Percentiles rank a stretch among this genome's conserved stretches.
Conservation (phyloP, 2,329 filamentous ascomycete genomes). For the Pestalotiopsis sp. region DNA sequence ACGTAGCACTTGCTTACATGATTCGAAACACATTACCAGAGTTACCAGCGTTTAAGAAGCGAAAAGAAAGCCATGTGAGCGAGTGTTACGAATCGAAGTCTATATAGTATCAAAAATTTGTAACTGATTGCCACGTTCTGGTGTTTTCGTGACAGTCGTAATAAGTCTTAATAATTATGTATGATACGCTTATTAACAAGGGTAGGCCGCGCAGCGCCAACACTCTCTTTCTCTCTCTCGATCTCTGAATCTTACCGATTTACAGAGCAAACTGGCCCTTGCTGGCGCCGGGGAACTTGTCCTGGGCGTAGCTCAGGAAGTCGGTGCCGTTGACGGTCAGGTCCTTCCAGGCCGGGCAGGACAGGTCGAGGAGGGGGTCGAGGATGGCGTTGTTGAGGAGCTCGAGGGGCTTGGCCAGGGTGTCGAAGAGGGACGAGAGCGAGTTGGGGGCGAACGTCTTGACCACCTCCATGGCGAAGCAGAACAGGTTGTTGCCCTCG, state of each 20-base stretch:
- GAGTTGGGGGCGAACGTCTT: slow-evolving; percentile 45
- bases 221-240: too few relatives aligned
- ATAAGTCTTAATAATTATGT: background rate
- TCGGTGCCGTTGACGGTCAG: slow-evolving; percentile 27
- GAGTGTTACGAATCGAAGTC: background rate
- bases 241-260: background rate
- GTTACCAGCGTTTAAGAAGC: background rate
- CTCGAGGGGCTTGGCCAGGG: slow-evolving; percentile 33
- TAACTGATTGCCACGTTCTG: background rate
- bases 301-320: slow-evolving; percentile 17
- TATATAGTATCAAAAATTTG: background rate
- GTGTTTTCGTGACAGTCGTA: background rate
- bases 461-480: slow-evolving; percentile 42
- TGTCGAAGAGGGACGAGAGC: slow-evolving; percentile 38
- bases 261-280: slow-evolving; percentile 19
- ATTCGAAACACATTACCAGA: too few relatives aligned
- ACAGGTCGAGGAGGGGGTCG: slow-evolving; percentile 27
- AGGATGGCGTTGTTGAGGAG: slow-evolving; percentile 37
- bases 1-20: too few relatives aligned
- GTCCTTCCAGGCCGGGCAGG: slow-evolving; percentile 33
- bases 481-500: slow-evolving; percentile 48
- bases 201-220: too few relatives aligned
- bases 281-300: slow-evolving; percentile 22
- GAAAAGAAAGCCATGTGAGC: background rate
- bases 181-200: background rate